phyloP scores from a whole-genome alignment of 2,329 filamentous ascomycete genomes.

The Dactylellina parvicollis region DNA sequence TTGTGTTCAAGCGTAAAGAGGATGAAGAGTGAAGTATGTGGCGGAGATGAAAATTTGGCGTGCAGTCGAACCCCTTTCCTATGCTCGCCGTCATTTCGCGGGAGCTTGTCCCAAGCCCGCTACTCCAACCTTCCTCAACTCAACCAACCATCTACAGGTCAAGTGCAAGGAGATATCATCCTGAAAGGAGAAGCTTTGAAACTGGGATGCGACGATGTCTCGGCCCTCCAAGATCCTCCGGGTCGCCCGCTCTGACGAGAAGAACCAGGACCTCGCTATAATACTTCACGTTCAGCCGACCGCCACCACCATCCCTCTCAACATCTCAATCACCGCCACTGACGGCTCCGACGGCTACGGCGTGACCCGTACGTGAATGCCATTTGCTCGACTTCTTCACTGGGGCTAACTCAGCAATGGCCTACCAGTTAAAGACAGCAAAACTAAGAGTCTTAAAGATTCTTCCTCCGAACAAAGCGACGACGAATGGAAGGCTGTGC shows the following conservation, averaged over 20 bases:
- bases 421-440: slow-evolving; percentile 42
- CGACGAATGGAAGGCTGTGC: slow-evolving; percentile 52
- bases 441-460: slow-evolving; percentile 43
- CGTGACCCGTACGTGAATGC: slow-evolving; percentile 25
- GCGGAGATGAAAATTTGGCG: neutral
- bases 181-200: too few relatives aligned
- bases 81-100: neutral
- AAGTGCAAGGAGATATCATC: too few relatives aligned
- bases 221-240: slow-evolving; percentile 50
- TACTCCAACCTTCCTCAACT: neutral
- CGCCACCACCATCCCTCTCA: slow-evolving; percentile 45
- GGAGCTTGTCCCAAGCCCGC: neutral
- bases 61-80: neutral
- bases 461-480: slow-evolving; percentile 38
- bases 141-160: too few relatives aligned
- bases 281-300: slow-evolving; percentile 50
- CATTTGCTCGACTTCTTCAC: neutral
- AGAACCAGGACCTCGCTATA: slow-evolving; percentile 22
- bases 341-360: slow-evolving; percentile 47
- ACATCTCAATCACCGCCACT: slow-evolving; percentile 46
- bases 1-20: neutral
- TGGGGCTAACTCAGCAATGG: neutral
- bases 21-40: neutral
- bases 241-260: slow-evolving; percentile 42
- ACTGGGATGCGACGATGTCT: too few relatives aligned